Percentiles rank a stretch among this genome's conserved stretches.
phyloP scores from a whole-genome alignment of 2,329 filamentous ascomycete genomes.

The Tricladium varicosporioides region DNA sequence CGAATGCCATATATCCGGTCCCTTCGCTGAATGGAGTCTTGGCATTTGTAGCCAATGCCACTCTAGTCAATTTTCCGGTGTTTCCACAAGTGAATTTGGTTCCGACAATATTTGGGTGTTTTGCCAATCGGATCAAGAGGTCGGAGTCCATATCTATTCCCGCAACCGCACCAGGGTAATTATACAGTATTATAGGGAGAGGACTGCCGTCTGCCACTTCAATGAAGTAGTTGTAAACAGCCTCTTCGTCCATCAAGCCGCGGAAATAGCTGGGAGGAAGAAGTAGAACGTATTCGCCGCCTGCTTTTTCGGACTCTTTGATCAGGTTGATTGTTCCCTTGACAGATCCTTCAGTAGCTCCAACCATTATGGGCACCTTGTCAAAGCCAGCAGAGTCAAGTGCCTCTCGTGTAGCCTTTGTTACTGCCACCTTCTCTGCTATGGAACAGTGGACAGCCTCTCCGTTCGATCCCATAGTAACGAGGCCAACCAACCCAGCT shows the following conservation, averaged over 20 bases:
- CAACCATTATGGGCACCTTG: conserved; percentile 76
- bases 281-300: conserved; percentile 77
- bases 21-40: conserved; percentile 60
- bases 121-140: conserved; percentile 73
- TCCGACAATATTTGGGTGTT: conserved; percentile 81
- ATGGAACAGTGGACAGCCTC: conserved; percentile 83
- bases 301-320: conserved; percentile 63
- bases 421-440: conserved; percentile 74
- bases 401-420: conserved; percentile 74
- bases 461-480: conserved; percentile 87
- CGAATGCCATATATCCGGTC: conserved; percentile 79
- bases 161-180: conserved; percentile 84
- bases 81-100: conserved; percentile 93
- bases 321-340: conserved; percentile 75
- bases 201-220: conserved; percentile 71
- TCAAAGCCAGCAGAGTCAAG: conserved; percentile 77
- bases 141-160: conserved; percentile 91
- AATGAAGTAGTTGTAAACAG: conserved; percentile 65
- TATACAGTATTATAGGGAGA: conserved; percentile 81
- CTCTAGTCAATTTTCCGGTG: conserved; percentile 83
- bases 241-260: conserved; percentile 67
- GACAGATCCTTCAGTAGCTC: conserved; percentile 78
- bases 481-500: conserved; percentile 76
- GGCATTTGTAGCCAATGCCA: conserved; percentile 70
- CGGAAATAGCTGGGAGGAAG: conserved; percentile 85